phyloP scores from a whole-genome alignment of 352 stramenopile genomes.

The Pythium scleroteichum region DNA sequence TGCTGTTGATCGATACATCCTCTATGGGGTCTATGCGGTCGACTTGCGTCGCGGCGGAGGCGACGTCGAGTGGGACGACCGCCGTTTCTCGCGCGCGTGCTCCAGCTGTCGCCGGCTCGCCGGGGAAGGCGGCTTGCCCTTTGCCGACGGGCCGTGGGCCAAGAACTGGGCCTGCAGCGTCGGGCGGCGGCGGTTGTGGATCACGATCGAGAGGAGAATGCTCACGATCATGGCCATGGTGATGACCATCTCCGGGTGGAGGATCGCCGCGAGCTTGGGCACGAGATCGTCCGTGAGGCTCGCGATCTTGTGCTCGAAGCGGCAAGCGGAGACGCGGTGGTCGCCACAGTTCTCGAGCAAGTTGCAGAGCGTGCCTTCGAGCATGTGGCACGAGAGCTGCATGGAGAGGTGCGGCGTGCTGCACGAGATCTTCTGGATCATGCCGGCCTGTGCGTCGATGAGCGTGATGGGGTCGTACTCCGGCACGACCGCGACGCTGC shows the following conservation, averaged over 20 bases:
- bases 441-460: constrained; percentile 86
- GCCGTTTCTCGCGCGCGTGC: constrained; percentile 21
- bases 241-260: constrained; percentile 62
- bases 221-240: constrained; percentile 47
- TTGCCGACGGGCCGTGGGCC: constrained; percentile 19
- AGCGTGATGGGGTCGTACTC: constrained; percentile 90
- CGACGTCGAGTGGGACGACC: constrained; percentile 21
- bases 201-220: constrained; percentile 64
- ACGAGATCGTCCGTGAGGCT: constrained; percentile 72
- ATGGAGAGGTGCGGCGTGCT: constrained; percentile 86
- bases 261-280: constrained; percentile 40
- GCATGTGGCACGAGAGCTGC: constrained; percentile 91
- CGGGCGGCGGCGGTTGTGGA: constrained; percentile 39
- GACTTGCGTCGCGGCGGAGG: constrained; percentile 26
- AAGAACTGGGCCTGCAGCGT: constrained; percentile 27
- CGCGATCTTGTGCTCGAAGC: constrained; percentile 78
- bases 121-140: constrained; percentile 26
- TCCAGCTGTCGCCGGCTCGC: constrained; percentile 34
- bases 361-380: constrained; percentile 88
- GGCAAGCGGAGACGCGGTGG: constrained; percentile 62
- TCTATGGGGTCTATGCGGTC: constrained; percentile 13
- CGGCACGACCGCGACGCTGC: constrained; percentile 82
- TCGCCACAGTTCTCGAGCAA: constrained; percentile 80
- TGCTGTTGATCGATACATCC: not conserved
- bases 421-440: constrained; percentile 91